Conservation (phyloP, 2,329 filamentous ascomycete genomes). For the Aspergillus sp. region DNA sequence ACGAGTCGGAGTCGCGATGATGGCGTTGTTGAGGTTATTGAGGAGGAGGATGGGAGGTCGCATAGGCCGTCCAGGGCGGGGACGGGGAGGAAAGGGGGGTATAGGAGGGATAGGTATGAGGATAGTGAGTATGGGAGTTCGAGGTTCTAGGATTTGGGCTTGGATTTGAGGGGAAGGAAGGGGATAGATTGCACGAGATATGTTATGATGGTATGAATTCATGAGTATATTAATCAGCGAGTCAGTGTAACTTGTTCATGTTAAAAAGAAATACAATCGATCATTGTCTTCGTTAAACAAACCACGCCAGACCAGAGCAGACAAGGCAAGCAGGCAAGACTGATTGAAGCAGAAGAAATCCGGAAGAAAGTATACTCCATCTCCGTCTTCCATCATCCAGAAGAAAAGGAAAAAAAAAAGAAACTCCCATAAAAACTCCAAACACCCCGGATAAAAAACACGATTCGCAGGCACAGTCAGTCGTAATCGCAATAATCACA, state of each 20-base stretch:
- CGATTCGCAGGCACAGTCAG: too few species aligned
- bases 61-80: slow-evolving; percentile 30
- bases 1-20: slow-evolving; percentile 39
- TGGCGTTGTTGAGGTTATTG: slow-evolving; percentile 59
- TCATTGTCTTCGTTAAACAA: not conserved
- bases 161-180: not conserved
- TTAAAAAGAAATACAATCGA: too few species aligned
- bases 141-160: not conserved
- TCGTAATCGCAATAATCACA: too few species aligned
- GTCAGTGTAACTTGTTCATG: too few species aligned
- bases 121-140: slow-evolving; percentile 28
- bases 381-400: not conserved
- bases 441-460: not conserved
- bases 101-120: slow-evolving; percentile 48
- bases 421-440: not conserved
- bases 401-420: slow-evolving; percentile 7
- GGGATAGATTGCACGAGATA: not conserved
- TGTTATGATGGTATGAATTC: not conserved
- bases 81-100: slow-evolving; percentile 39
- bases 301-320: not conserved
- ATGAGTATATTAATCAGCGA: not conserved
- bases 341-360: not conserved
- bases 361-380: too few species aligned
- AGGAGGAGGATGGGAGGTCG: slow-evolving; percentile 49
- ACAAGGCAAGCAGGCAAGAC: not conserved